Conservation (phyloP, 768 basidiomycete species). For the Pulveroboletus sp. region DNA sequence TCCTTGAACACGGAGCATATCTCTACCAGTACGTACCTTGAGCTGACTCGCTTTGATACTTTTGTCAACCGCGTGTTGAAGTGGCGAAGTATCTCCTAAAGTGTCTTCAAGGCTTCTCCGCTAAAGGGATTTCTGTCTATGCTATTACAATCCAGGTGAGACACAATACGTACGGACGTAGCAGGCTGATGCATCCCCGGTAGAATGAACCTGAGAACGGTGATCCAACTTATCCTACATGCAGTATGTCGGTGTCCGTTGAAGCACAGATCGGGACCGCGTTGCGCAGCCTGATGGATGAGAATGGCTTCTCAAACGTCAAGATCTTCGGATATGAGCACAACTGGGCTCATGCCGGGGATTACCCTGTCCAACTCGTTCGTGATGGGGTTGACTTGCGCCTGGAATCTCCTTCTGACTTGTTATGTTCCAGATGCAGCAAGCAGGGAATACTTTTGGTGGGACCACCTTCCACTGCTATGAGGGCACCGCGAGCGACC, state of each 20-base stretch:
- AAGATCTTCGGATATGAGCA: constrained; percentile 70
- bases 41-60: not conserved
- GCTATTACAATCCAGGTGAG: constrained; percentile 55
- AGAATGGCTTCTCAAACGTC: constrained; percentile 53
- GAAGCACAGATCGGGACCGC: constrained; percentile 56
- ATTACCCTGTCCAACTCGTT: constrained; percentile 57
- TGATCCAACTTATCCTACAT: constrained; percentile 66
- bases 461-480: constrained; percentile 77
- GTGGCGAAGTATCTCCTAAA: constrained; percentile 73
- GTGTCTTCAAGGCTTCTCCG: constrained; percentile 62
- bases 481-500: constrained; percentile 46
- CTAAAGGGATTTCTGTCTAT: constrained; percentile 54
- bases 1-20: constrained; percentile 47
- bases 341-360: constrained; percentile 65
- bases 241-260: constrained; percentile 45
- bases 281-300: constrained; percentile 56
- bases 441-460: constrained; percentile 48
- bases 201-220: constrained; percentile 54
- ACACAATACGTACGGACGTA: not conserved
- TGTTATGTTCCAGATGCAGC: constrained; percentile 43
- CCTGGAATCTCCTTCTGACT: not conserved
- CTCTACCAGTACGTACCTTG: constrained; percentile 40
- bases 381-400: constrained; percentile 7
- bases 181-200: not conserved
- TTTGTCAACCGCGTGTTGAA: constrained; percentile 25